These are phyloP conservation scores for Erythrobasidium hasegawianum DNA, from an alignment of 1,284 basidiomycete species.

Conservation along the genomic window DNA sequence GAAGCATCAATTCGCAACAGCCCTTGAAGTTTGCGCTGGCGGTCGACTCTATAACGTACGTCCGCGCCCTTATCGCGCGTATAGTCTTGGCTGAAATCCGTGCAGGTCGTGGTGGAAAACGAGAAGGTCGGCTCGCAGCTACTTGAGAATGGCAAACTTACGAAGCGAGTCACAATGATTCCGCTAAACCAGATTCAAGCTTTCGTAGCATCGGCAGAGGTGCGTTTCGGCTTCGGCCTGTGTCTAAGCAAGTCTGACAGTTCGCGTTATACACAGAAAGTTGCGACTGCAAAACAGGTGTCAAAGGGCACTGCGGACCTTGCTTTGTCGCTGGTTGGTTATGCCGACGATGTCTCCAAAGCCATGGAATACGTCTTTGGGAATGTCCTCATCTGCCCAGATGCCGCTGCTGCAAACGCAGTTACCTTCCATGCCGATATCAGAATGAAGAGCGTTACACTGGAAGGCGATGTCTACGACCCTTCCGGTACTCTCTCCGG, in stretches of 20 bases:
- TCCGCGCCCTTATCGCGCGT: neutral
- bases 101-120: conserved; percentile 78
- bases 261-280: no score
- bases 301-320: conserved; percentile 78
- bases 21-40: conserved; percentile 89
- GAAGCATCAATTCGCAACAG: conserved; percentile 75
- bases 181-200: conserved; percentile 88
- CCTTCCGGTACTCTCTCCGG: conserved; percentile 91
- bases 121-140: conserved; percentile 83
- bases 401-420: conserved; percentile 78
- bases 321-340: conserved; percentile 82
- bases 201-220: conserved; percentile 62
- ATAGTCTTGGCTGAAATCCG: no score
- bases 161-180: conserved; percentile 87
- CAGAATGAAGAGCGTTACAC: conserved; percentile 77
- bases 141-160: conserved; percentile 74
- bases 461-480: conserved; percentile 94
- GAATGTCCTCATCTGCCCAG: conserved; percentile 85
- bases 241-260: no score
- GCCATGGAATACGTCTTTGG: conserved; percentile 96
- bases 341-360: conserved; percentile 73
- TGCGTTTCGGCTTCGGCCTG: no score
- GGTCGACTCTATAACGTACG: conserved; percentile 76
- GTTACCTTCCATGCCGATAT: conserved; percentile 81
- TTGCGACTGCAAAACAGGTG: conserved; percentile 68